These are phyloP conservation scores for Thraustotheca clavata DNA, from an alignment of 352 stramenopile genomes.

Conservation along the genomic window DNA sequence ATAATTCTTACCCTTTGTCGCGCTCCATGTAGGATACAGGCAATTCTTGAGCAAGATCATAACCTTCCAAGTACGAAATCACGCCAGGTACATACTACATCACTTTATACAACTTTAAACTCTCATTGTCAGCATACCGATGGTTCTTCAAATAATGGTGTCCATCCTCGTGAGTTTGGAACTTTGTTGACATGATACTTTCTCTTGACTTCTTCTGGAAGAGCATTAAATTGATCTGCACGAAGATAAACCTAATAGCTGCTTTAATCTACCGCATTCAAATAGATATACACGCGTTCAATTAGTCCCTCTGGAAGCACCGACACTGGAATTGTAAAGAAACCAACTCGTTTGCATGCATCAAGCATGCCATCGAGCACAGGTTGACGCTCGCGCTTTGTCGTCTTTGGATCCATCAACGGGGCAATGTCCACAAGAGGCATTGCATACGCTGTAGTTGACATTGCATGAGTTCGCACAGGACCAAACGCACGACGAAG, in stretches of 20 bases:
- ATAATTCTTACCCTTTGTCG: slow-evolving; percentile 21
- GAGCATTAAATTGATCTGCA: slow-evolving; percentile 55
- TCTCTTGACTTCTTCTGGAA: slow-evolving; percentile 50
- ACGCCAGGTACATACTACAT: slow-evolving; percentile 66
- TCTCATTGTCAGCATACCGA: slow-evolving; percentile 32
- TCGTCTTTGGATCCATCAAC: slow-evolving; percentile 30
- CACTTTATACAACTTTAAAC: background rate
- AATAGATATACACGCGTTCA: slow-evolving; percentile 25
- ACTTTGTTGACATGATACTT: slow-evolving; percentile 73
- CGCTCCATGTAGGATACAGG: slow-evolving; percentile 43
- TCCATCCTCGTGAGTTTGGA: slow-evolving; percentile 67
- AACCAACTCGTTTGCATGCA: slow-evolving; percentile 51
- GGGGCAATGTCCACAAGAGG: slow-evolving; percentile 62
- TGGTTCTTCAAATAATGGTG: slow-evolving; percentile 73
- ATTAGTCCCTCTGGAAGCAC: slow-evolving; percentile 48
- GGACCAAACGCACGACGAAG: too few relatives aligned
- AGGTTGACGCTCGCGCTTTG: slow-evolving; percentile 27
- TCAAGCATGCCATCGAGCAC: slow-evolving; percentile 49
- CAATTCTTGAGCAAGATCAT: slow-evolving; percentile 58
- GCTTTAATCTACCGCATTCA: background rate
- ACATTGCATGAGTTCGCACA: too few relatives aligned
- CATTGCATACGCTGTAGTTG: slow-evolving; percentile 23
- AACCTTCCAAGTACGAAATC: slow-evolving; percentile 65
- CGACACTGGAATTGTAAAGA: slow-evolving; percentile 71
- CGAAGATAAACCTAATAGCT: slow-evolving; percentile 40